These are phyloP conservation scores for Dacryopinax primogenitus DNA, from an alignment of 768 basidiomycete genomes.

Conservation along the genomic window DNA sequence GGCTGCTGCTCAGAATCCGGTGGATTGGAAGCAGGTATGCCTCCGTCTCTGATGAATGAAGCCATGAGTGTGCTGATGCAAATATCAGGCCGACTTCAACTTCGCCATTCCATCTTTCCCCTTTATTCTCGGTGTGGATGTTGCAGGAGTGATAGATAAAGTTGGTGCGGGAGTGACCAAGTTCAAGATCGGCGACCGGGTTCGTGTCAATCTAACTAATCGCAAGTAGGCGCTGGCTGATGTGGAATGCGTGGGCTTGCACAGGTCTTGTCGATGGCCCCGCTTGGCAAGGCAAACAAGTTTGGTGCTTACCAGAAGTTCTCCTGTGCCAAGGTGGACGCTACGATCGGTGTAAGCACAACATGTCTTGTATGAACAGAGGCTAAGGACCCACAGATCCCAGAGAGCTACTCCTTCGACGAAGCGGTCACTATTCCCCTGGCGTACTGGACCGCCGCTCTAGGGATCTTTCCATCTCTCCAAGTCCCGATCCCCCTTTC, in stretches of 20 bases:
- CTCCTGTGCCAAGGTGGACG: background rate
- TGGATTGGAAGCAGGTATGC: conserved; percentile 15
- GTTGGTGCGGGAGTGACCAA: conserved; percentile 13
- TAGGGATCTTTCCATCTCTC: conserved; percentile 33
- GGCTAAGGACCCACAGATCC: conserved; percentile 28
- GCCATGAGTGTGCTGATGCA: background rate
- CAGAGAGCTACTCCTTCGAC: conserved; percentile 36
- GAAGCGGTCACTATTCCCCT: conserved; percentile 39
- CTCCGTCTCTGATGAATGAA: background rate
- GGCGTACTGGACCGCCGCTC: conserved; percentile 38
- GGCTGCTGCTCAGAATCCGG: conserved; percentile 16
- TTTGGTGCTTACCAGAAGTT: background rate
- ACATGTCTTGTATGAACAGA: background rate
- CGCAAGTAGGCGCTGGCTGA: too few species aligned
- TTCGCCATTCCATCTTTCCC: conserved; percentile 20
- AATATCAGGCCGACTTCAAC: background rate
- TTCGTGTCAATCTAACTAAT: conserved; percentile 18
- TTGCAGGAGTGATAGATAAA: conserved; percentile 13
- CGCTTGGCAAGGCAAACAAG: background rate
- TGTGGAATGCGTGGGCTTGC: background rate
- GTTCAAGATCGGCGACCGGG: conserved; percentile 15
- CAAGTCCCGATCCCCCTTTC: background rate
- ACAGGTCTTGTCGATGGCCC: conserved; percentile 23
- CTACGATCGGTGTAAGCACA: background rate
- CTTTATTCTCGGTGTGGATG: conserved; percentile 13